Evolutionary conservation across 371 early-diverging fungal genomes (phyloP).

Genomic region (Lichtheimia ramosa): DNA sequence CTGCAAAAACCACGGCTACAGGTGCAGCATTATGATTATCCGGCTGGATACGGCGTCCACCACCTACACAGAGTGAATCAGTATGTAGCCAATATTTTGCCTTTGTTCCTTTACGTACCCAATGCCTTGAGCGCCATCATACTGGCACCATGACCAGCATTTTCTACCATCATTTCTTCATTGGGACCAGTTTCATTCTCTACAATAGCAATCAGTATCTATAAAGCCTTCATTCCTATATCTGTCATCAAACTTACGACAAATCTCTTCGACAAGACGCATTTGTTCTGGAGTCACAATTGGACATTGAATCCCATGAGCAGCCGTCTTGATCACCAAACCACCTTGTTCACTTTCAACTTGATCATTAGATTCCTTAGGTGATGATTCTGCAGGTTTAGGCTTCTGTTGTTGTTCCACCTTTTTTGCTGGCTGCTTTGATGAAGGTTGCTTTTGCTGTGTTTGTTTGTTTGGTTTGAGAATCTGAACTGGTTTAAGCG

Average conservation of each 20-base stretch:
- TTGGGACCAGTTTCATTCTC: constrained; percentile 62
- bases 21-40: constrained; percentile 78
- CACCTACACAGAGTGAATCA: constrained; percentile 45
- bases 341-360: background rate
- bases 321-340: constrained; percentile 44
- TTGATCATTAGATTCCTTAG: constrained; percentile 1
- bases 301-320: constrained; percentile 52
- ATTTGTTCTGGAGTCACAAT: constrained; percentile 61
- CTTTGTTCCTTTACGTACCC: background rate
- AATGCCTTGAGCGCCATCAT: constrained; percentile 70
- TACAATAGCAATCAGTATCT: background rate
- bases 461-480: background rate
- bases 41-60: constrained; percentile 69
- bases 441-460: background rate
- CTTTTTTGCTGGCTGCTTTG: background rate
- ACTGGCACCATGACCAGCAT: constrained; percentile 76
- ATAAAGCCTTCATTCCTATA: background rate
- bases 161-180: constrained; percentile 76
- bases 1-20: constrained; percentile 69
- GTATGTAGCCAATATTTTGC: background rate
- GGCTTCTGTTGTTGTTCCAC: constrained; percentile 1
- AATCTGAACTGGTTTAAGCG: background rate
- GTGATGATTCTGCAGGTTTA: background rate
- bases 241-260: constrained; percentile 24
- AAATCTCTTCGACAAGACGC: constrained; percentile 59